Base-by-base conservation (phyloP, 2,329 filamentous ascomycete genomes). In the Graphilbum fragrans region DNA sequence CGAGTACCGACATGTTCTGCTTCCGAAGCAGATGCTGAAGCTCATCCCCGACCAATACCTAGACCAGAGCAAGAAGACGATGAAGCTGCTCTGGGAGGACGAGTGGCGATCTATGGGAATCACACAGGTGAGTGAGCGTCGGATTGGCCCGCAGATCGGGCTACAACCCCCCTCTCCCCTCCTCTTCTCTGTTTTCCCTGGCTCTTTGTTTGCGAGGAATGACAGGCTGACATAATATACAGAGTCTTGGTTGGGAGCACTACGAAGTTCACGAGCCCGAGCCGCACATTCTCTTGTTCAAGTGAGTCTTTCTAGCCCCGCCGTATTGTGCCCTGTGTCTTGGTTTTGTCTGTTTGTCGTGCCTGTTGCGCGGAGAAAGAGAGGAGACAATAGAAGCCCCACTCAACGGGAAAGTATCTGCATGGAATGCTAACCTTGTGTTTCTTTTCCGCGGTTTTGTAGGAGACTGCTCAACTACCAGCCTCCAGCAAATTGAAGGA, bases 251-350 rank as follows among this genome's bases (percentile, higher is more conserved):
- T 44, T 98, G 92, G 92, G 90, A 96, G 61, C 92, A 98, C 63
- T 98, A 98, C 60, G 92, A 98, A 63, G 92, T 98, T 41, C 92
- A 98, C 62, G 92, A 96, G 63, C 92, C 92, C 35, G 92, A 98
- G 66, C 92, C 92, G 50, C 92, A 98, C 62, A 98, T 98, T 56
- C 74, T 98, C 42, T 76, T 98, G 25, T 98, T 98, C 76, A 98
- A 98, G 90, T 95, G 67, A 62, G 84, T 70, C 32, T 33, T 18
- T 9, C 10, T 18, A 3, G 11, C 7, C 8, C 25, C 22, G 25
- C n/a, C 22, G 19, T 20, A 12, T 6, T 21, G 32, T 18, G 20
- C 18, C 25, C 17, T n/a, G 31, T 27, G 22, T 25, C 8, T 16
- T 9, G 17, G 33, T 22, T 25, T 16, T 11, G n/a, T 18, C n/a